Base-by-base conservation (phyloP, 176 grass and related monocot genomes). In the Pharus latifolius region DNA sequence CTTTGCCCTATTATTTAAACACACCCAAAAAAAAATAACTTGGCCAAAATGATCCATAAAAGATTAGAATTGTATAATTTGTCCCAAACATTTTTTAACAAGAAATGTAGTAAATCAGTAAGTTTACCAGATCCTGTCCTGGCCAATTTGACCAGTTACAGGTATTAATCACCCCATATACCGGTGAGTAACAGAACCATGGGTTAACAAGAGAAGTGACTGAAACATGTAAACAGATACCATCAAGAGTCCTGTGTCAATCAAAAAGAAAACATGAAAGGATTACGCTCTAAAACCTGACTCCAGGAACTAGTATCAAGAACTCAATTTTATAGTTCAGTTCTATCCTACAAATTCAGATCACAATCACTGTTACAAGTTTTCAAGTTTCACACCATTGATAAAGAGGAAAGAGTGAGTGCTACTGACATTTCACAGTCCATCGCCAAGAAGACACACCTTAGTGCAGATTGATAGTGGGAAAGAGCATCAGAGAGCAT, bases 401-500 rank as follows among this genome's bases (percentile, higher is more conserved):
- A 26, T 9, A 46, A 72, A 25, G 8, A n/a, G 2, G 54, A 47
- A 33, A 31, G 13, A 56, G 42, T 19, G 17, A 76, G 17, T 24
- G 43, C 7, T n/a, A 53, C 13, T 53, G 33, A 18, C 60, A 60
- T 60, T 78, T 40, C 52, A 65, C 47, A 20, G 32, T 63, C 29
- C 22, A 77, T 33, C 50, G 38, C 18, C 44, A 79, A 62, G 54
- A 49, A 27, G 52, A n/a, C 22, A 16, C 70, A 98, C 94, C 94
- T 98, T 87, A 98, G 75, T 80, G 94, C 94, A 75, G 89, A 80
- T 85, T 98, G 94, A 58, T 88, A 98, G 79, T 93, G 94, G 26
- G 86, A 88, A 71, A 98, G 87, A 69, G 94, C 83, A 67, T 98
- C 94, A 31, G 94, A 93, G 60, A 98, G 78, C 84, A 93, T 85